phyloP scores from a whole-genome alignment of 2,329 filamentous ascomycete species.

The Coniochaeta sp. region DNA sequence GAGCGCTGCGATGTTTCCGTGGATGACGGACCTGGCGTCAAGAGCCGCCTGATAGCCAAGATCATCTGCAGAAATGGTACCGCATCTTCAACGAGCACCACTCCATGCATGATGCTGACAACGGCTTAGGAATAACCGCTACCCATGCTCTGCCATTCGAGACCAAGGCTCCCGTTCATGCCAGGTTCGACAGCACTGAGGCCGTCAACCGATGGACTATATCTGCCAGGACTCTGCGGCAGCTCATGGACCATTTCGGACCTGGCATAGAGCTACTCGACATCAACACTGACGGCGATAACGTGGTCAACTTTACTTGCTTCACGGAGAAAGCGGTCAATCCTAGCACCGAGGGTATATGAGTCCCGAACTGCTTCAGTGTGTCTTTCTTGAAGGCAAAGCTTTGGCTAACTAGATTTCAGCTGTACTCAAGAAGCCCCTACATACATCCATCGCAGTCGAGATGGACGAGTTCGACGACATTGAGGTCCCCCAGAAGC shows the following conservation, averaged over 20 bases:
- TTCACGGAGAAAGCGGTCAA: slow-evolving; percentile 73
- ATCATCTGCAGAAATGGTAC: slow-evolving; percentile 66
- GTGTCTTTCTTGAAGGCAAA: not conserved
- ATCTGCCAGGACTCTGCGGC: slow-evolving; percentile 60
- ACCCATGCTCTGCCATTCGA: slow-evolving; percentile 74
- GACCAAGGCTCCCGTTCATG: slow-evolving; percentile 64
- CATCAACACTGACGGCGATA: slow-evolving; percentile 65
- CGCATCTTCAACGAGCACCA: slow-evolving; percentile 5
- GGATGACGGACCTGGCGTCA: slow-evolving; percentile 61
- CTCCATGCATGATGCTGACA: slow-evolving; percentile 11
- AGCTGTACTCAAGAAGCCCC: slow-evolving; percentile 72
- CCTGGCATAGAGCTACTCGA: slow-evolving; percentile 75
- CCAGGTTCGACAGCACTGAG: slow-evolving; percentile 61
- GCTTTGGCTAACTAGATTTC: slow-evolving; percentile 8
- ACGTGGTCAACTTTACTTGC: slow-evolving; percentile 69
- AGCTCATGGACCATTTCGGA: slow-evolving; percentile 74
- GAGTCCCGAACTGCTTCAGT: not conserved
- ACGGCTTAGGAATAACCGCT: slow-evolving; percentile 57
- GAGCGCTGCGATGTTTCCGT: slow-evolving; percentile 69
- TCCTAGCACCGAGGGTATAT: slow-evolving; percentile 46
- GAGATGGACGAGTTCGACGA: slow-evolving; percentile 71
- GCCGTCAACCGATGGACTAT: slow-evolving; percentile 67
- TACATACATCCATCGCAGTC: slow-evolving; percentile 72
- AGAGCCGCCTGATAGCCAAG: slow-evolving; percentile 67
- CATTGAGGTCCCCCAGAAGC: slow-evolving; percentile 64